These are phyloP conservation scores for Colletotrichum agaves DNA, from an alignment of 2,329 filamentous ascomycete species.

Conservation along the genomic window DNA sequence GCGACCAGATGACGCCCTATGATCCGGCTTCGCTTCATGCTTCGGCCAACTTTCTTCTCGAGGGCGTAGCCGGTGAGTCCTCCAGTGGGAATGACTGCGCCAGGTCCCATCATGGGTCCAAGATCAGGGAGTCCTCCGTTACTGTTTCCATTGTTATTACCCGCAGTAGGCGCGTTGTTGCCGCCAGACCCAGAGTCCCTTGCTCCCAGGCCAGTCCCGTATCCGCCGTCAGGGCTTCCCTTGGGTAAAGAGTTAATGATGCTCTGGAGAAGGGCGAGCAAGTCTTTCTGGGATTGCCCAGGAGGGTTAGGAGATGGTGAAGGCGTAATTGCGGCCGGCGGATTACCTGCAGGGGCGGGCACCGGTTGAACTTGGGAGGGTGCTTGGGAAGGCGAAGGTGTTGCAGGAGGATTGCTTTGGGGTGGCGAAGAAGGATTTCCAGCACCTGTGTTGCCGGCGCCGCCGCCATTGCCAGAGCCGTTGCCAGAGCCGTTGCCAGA, in stretches of 20 bases:
- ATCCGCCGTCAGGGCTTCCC: constrained; percentile 13
- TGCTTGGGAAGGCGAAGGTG: not conserved
- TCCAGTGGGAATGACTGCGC: not conserved
- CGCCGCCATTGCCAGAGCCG: not conserved
- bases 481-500: not conserved
- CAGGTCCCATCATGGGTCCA: constrained; percentile 5
- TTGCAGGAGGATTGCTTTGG: not conserved
- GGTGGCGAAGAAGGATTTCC: not conserved
- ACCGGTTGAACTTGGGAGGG: not conserved
- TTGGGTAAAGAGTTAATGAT: constrained; percentile 27
- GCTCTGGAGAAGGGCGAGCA: constrained; percentile 30
- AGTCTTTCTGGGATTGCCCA: constrained; percentile 7
- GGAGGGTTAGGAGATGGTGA: not conserved
- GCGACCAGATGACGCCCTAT: constrained; percentile 24
- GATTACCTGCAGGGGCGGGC: constrained; percentile 2
- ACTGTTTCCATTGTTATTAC: not conserved
- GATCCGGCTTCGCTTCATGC: constrained; percentile 32
- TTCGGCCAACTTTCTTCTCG: not conserved
- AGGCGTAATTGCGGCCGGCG: not conserved
- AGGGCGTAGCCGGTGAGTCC: constrained; percentile 18
- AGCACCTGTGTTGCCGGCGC: not conserved
- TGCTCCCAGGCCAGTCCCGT: constrained; percentile 28
- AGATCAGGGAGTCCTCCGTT: not conserved
- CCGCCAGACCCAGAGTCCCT: constrained; percentile 27
- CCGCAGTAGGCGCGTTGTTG: not conserved